phyloP scores from a whole-genome alignment of 1,284 basidiomycete species.

The Boletus austroedulis region DNA sequence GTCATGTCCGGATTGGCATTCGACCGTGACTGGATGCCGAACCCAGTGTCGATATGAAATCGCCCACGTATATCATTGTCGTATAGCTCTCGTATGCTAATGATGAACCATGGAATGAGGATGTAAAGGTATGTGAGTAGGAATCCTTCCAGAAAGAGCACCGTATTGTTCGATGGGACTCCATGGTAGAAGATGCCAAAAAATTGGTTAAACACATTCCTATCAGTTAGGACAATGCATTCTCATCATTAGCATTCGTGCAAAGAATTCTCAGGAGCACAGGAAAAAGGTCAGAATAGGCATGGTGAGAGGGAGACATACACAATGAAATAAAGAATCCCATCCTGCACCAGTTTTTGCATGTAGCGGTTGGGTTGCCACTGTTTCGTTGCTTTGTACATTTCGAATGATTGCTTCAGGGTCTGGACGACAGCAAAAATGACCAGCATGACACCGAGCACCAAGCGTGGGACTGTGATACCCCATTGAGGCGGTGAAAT shows the following conservation, averaged over 20 bases:
- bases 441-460: not conserved
- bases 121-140: no score
- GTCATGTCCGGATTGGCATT: no score
- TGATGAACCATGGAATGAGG: not conserved
- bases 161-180: no score
- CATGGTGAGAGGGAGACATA: no score
- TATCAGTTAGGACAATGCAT: not conserved
- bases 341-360: not conserved
- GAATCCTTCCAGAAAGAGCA: no score
- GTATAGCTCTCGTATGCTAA: not conserved
- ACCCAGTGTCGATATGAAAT: no score
- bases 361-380: not conserved
- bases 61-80: not conserved
- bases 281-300: no score
- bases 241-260: not conserved
- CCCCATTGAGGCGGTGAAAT: not conserved
- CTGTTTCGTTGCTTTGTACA: not conserved
- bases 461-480: not conserved
- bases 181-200: no score
- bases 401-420: not conserved
- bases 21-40: no score
- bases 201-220: not conserved
- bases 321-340: not conserved
- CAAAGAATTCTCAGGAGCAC: not conserved
- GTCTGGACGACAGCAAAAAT: not conserved